Conservation (phyloP, 2,329 filamentous ascomycete species). For the Pezicula rhizophila region DNA sequence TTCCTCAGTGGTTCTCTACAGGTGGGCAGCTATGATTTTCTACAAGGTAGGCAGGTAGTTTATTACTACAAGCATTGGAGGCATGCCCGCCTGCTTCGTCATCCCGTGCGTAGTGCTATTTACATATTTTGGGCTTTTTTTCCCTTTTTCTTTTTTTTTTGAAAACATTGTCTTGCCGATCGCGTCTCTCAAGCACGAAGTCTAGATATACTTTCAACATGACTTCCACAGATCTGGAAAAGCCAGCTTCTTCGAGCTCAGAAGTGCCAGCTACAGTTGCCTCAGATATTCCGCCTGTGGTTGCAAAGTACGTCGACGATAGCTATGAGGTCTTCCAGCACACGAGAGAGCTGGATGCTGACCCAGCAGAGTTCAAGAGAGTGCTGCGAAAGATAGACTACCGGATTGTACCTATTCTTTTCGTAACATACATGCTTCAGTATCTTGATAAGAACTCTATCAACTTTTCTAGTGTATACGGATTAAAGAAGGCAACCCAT, state of each 20-base stretch:
- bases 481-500: slow-evolving; percentile 39
- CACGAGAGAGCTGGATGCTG: slow-evolving; percentile 19
- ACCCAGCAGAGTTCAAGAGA: slow-evolving; percentile 23
- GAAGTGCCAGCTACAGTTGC: neutral
- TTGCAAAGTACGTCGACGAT: slow-evolving; percentile 27
- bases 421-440: slow-evolving; percentile 52
- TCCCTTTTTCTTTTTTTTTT: too few species aligned
- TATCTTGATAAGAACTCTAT: slow-evolving; percentile 56
- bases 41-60: too few species aligned
- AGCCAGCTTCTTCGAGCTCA: slow-evolving; percentile 5
- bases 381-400: slow-evolving; percentile 51
- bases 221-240: slow-evolving; percentile 12
- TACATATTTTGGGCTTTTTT: too few species aligned
- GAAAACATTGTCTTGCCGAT: too few species aligned
- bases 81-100: too few species aligned
- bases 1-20: too few species aligned
- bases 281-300: slow-evolving; percentile 12
- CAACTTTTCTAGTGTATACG: slow-evolving; percentile 45
- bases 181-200: slow-evolving; percentile 3
- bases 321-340: slow-evolving; percentile 31
- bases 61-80: too few species aligned
- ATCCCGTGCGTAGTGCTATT: too few species aligned
- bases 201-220: slow-evolving; percentile 3
- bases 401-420: slow-evolving; percentile 48
- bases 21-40: too few species aligned